These are phyloP conservation scores for Bromus sterilis DNA, from an alignment of 176 grass and related monocot genomes.

Conservation along the genomic window DNA sequence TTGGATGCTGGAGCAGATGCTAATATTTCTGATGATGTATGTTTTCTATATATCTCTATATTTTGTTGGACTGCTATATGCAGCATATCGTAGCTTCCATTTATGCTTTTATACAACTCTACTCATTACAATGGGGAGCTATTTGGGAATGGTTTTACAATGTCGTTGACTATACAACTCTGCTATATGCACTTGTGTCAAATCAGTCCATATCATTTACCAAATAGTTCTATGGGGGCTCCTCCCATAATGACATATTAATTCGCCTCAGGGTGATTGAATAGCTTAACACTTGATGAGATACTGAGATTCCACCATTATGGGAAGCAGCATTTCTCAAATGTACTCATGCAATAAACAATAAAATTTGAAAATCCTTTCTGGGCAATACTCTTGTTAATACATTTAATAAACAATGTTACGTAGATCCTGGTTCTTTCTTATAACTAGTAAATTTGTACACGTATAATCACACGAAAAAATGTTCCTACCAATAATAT, in stretches of 20 bases:
- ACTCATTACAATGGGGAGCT: neutral
- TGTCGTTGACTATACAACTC: neutral
- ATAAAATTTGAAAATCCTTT: neutral
- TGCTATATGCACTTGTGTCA: neutral
- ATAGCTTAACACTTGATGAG: neutral
- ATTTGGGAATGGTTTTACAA: neutral
- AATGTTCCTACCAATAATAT: too few relatives aligned
- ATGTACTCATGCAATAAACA: neutral
- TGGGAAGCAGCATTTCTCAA: neutral
- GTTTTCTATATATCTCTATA: neutral
- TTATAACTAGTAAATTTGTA: neutral
- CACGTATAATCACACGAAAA: too few relatives aligned
- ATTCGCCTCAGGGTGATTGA: neutral
- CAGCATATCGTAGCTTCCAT: neutral
- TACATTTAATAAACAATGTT: neutral
- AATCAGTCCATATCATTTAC: neutral
- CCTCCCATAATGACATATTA: neutral
- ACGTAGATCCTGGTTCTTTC: neutral
- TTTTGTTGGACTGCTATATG: neutral
- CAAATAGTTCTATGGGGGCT: neutral
- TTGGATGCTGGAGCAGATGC: constrained; percentile 22
- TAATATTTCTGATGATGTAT: constrained; percentile 29
- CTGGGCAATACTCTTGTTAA: neutral
- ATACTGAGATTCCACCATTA: neutral
- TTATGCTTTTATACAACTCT: neutral